phyloP scores from a whole-genome alignment of 345 rosid species.

The Balakata baccata region DNA sequence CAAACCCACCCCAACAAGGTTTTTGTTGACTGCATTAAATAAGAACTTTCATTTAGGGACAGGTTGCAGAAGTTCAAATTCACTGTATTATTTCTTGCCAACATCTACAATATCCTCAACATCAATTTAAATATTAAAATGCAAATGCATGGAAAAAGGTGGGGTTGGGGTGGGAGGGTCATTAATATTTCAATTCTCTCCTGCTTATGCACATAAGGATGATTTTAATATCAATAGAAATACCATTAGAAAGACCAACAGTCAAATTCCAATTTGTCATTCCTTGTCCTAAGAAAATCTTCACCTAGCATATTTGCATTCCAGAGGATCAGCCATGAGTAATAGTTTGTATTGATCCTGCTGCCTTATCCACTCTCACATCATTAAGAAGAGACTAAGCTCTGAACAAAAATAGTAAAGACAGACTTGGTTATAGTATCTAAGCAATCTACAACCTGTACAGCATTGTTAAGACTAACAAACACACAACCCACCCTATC shows the following conservation, averaged over 20 bases:
- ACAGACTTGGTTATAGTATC: background rate
- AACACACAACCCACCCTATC: background rate
- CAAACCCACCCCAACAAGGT: constrained; percentile 71
- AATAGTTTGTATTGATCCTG: background rate
- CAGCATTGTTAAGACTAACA: background rate
- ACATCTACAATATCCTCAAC: too few species aligned
- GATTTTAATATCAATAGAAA: background rate
- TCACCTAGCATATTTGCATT: background rate
- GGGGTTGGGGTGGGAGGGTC: too few species aligned
- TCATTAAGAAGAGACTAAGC: background rate
- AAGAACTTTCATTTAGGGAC: constrained; percentile 11
- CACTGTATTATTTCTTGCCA: background rate
- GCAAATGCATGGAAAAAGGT: too few species aligned
- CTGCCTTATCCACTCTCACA: background rate
- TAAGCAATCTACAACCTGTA: background rate
- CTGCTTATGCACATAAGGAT: background rate
- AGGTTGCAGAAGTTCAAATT: background rate
- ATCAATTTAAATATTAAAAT: background rate
- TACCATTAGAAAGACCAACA: too few species aligned
- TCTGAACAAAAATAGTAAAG: background rate
- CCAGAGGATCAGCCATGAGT: background rate
- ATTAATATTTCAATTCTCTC: background rate
- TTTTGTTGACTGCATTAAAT: constrained; percentile 62
- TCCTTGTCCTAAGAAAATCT: background rate
- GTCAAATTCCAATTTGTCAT: background rate